Evolutionary conservation across 805 yeast genomes (phyloP), one percentile per base, ranked within the genome.

Genomic region (Babjeviella inositovora): DNA sequence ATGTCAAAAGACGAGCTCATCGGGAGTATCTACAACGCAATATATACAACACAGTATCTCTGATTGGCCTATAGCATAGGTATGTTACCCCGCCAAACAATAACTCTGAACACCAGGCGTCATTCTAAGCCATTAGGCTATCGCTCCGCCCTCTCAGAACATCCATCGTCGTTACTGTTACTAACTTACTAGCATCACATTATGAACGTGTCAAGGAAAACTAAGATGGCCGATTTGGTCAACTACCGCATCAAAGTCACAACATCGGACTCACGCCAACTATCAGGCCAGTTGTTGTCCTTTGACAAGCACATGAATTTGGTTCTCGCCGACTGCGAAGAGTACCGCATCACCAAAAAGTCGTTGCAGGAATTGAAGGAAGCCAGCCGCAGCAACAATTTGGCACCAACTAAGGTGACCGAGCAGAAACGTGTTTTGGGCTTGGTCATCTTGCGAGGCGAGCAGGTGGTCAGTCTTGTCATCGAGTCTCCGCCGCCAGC

Each of bases 271-370:
- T 73, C 76, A 5, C 61, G 92, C 20, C 72, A 69, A 20, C 67
- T 79, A 32, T 57, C 71, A 5, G 98, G 98, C 2, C 72, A 70
- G 31, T 58, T 87, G 25, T 48, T 85, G 31, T 84, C 97, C 6
- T 87, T 81, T 44, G 98, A 90, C 45, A 74, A 74, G 40, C 77
- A 75, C 42, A 72, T 85, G 74, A 87, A 87, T 45, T 42, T 87
- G 10, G 93, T 90, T 8, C 51, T 87, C 15, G 62, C 77, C 8
- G 90, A 85, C 32, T 67, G 90, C 19, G 84, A 80, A 37, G 98
- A 87, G 42, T 70, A 70, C 37, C 59, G 96, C 32, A 47, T 72
- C 7, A 70, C 93, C 4, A 72, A 70, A 35, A 70, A 70, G 30
- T 61, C 79, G 24, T 42, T 29, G 30, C 40, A 31, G 12, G 52